Conservation (phyloP, 176 grass and related monocot genomes). For the Carex littledalei region DNA sequence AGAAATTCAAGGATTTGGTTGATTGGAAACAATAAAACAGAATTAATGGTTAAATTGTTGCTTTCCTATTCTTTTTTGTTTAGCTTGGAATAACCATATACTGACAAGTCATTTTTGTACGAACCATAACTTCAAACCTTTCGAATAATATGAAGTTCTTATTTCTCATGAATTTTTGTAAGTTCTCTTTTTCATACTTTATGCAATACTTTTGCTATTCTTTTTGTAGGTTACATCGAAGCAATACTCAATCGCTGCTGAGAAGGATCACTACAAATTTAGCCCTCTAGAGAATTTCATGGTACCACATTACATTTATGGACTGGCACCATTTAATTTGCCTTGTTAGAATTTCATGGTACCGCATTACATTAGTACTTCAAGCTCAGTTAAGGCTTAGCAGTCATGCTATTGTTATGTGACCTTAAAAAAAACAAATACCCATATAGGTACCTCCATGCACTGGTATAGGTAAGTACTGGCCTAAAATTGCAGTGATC, state of each 20-base stretch:
- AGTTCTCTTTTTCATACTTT: neutral
- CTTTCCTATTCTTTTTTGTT: neutral
- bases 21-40: neutral
- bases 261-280: conserved; percentile 95
- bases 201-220: neutral
- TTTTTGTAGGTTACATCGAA: conserved; percentile 86
- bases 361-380: neutral
- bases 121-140: neutral
- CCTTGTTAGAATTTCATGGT: neutral
- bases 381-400: neutral
- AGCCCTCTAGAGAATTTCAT: conserved; percentile 74
- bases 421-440: neutral
- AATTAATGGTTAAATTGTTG: neutral
- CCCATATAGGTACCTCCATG: neutral
- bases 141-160: neutral
- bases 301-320: conserved; percentile 45
- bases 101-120: neutral
- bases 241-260: conserved; percentile 65
- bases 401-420: neutral
- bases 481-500: neutral
- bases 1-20: neutral
- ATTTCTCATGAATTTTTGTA: neutral
- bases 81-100: neutral
- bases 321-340: neutral
- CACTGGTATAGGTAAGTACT: neutral